These are phyloP conservation scores for Pseudozyma sp. DNA, from an alignment of 1,284 basidiomycete species.

Conservation along the genomic window DNA sequence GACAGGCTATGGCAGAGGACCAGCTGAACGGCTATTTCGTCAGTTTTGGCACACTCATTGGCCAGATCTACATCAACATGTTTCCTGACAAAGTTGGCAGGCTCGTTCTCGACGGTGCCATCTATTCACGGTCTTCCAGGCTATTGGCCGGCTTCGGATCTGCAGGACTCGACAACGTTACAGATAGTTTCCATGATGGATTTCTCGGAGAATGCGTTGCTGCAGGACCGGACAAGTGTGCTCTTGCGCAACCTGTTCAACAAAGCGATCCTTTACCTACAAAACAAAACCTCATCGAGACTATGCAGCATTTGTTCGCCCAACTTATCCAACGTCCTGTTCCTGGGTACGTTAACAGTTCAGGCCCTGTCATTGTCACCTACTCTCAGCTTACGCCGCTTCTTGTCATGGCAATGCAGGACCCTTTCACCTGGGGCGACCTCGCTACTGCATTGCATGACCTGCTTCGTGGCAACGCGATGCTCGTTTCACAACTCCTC, in stretches of 20 bases:
- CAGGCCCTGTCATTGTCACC: slow-evolving; percentile 29
- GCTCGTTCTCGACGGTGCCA: slow-evolving; percentile 38
- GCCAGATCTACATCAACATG: slow-evolving; percentile 38
- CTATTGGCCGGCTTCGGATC: slow-evolving; percentile 29
- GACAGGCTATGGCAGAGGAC: slow-evolving; percentile 33
- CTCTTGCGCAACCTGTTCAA: slow-evolving; percentile 17
- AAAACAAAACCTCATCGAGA: not conserved
- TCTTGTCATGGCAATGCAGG: slow-evolving; percentile 27
- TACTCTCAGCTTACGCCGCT: slow-evolving; percentile 30
- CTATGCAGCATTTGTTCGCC: slow-evolving; percentile 23
- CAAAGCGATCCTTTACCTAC: not conserved
- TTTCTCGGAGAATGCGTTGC: slow-evolving; percentile 40
- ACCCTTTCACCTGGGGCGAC: slow-evolving; percentile 19
- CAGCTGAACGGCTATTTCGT: slow-evolving; percentile 32
- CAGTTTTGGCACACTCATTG: slow-evolving; percentile 38
- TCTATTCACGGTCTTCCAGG: slow-evolving; percentile 31
- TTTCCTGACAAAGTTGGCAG: slow-evolving; percentile 31
- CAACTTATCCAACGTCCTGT: slow-evolving; percentile 20
- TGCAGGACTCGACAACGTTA: slow-evolving; percentile 38
- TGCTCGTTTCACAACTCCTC: slow-evolving; percentile 14
- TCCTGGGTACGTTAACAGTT: slow-evolving; percentile 13
- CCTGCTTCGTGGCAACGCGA: slow-evolving; percentile 21
- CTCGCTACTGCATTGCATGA: slow-evolving; percentile 16
- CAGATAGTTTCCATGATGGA: slow-evolving; percentile 36
- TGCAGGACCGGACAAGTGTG: slow-evolving; percentile 34